Conservation (phyloP, 768 basidiomycete genomes). For the Hortiboletus flavorubellus region DNA sequence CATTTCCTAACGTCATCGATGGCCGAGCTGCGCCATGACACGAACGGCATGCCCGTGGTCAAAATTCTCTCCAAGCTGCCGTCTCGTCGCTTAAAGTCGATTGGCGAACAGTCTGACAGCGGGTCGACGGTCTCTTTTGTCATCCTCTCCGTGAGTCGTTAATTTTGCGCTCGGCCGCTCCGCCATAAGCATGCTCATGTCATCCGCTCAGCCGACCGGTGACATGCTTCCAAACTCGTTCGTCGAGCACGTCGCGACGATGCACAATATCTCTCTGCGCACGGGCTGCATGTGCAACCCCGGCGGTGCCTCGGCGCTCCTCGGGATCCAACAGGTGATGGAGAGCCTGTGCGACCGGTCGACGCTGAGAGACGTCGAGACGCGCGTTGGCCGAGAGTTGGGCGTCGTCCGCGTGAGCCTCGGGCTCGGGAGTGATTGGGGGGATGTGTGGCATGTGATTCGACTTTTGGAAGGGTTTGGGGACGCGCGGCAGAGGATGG, state of each 20-base stretch:
- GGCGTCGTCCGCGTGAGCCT: slow-evolving; percentile 77
- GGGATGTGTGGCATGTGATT: slow-evolving; percentile 63
- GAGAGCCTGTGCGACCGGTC: slow-evolving; percentile 53
- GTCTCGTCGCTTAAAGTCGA: slow-evolving; percentile 44
- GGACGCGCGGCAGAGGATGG: slow-evolving; percentile 33
- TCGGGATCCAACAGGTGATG: slow-evolving; percentile 68
- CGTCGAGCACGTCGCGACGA: slow-evolving; percentile 65
- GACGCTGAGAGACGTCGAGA: slow-evolving; percentile 61
- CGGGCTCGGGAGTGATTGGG: slow-evolving; percentile 75
- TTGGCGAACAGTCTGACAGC: slow-evolving; percentile 65
- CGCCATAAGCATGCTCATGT: slow-evolving; percentile 1
- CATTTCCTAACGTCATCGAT: slow-evolving; percentile 59
- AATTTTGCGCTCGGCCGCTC: neutral
- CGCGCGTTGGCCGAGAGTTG: slow-evolving; percentile 58
- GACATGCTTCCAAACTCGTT: slow-evolving; percentile 70
- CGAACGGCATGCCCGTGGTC: slow-evolving; percentile 55
- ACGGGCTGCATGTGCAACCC: slow-evolving; percentile 91
- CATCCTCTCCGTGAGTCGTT: slow-evolving; percentile 55
- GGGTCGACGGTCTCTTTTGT: slow-evolving; percentile 63
- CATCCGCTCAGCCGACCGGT: slow-evolving; percentile 49
- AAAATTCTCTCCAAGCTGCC: slow-evolving; percentile 67
- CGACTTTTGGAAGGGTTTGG: slow-evolving; percentile 47
- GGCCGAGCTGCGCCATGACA: slow-evolving; percentile 57
- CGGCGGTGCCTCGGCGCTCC: slow-evolving; percentile 70
- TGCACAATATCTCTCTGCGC: slow-evolving; percentile 65